phyloP scores from a whole-genome alignment of 768 basidiomycete species.

The Trametes cubensis region DNA sequence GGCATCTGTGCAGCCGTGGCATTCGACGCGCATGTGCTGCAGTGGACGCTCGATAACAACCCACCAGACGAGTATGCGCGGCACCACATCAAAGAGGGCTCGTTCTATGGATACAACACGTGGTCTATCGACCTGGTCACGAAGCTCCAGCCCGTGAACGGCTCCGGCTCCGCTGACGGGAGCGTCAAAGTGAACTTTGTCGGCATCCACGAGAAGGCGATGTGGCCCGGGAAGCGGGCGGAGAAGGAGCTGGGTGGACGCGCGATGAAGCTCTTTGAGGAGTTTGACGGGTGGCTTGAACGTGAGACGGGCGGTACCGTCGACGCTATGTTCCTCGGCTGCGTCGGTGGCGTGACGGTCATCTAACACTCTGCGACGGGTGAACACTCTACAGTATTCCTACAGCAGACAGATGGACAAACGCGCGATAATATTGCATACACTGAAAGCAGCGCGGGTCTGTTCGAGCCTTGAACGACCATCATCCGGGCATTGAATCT shows the following conservation, averaged over 20 bases:
- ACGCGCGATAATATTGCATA: too few species aligned
- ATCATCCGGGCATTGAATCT: too few species aligned
- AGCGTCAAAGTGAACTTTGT: slow-evolving; percentile 70
- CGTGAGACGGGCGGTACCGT: slow-evolving; percentile 62
- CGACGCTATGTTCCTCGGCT: slow-evolving; percentile 70
- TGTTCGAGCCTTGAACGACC: too few species aligned
- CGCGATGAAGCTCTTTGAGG: slow-evolving; percentile 74
- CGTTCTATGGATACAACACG: slow-evolving; percentile 75
- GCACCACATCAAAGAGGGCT: slow-evolving; percentile 91
- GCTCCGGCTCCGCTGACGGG: slow-evolving; percentile 13
- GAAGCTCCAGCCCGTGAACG: slow-evolving; percentile 45
- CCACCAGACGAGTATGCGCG: slow-evolving; percentile 76
- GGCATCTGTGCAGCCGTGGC: slow-evolving; percentile 60
- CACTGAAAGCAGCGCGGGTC: too few species aligned
- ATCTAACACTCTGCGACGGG: slow-evolving; percentile 34
- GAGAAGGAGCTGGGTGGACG: slow-evolving; percentile 52
- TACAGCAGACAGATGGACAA: too few species aligned
- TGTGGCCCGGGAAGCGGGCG: slow-evolving; percentile 73
- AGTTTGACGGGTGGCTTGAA: slow-evolving; percentile 76
- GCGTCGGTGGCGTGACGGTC: slow-evolving; percentile 61
- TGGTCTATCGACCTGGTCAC: slow-evolving; percentile 78
- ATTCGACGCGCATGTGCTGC: slow-evolving; percentile 86
- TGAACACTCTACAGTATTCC: too few species aligned
- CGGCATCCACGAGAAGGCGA: slow-evolving; percentile 79
- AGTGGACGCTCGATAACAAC: slow-evolving; percentile 80